Base-by-base conservation (phyloP, 306 rosid species). In the Pachyrhizus erosus region DNA sequence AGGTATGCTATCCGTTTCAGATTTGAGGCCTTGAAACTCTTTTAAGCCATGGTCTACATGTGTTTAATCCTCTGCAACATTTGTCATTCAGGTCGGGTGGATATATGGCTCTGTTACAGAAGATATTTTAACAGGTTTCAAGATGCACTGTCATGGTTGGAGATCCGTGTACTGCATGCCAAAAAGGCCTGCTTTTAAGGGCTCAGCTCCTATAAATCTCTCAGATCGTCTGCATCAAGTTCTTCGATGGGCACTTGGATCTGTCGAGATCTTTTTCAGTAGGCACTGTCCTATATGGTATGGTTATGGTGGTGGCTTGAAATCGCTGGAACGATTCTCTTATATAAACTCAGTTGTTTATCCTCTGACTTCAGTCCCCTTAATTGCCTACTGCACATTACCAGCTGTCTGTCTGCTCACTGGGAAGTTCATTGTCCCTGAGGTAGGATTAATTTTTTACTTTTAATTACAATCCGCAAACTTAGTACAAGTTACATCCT, bases 111-210 rank as follows among this genome's bases (percentile, higher is more conserved):
- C 98, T 2, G 98, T 94, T 46, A 94, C 98, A 52, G 98, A 94
- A 74, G 98, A 94, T 87, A 94, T 94, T 65, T 80, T 94, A 80
- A 94, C 98, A 1, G 97, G 98, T 26, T 94, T 94, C 91, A 94
- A 94, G 84, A 94, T 94, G 98, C 98, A 94, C 20, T 92, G 98
- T 78, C 98, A 92, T 80, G 98, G 98, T 64, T 94, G 98, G 98
- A 84, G 97, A 87, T 94, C 98, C 1, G 97, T 94, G 64, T 94
- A 94, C 85, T 94, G 98, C 87, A 92, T 94, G 61, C 98, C 98
- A 2, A 92, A 91, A 86, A 85, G 93, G 79, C 89, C 98, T 52
- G 98, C 98, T 55, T 94, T 94, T 67, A 94, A 94, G 85, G 98
- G 98, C 83, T 94, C 98, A 7, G 98, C 98, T 85, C 98, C 98